Evolutionary conservation across 768 basidiomycete species (phyloP), one percentile per base, ranked within the genome.

Genomic region (Calocybe indica): DNA sequence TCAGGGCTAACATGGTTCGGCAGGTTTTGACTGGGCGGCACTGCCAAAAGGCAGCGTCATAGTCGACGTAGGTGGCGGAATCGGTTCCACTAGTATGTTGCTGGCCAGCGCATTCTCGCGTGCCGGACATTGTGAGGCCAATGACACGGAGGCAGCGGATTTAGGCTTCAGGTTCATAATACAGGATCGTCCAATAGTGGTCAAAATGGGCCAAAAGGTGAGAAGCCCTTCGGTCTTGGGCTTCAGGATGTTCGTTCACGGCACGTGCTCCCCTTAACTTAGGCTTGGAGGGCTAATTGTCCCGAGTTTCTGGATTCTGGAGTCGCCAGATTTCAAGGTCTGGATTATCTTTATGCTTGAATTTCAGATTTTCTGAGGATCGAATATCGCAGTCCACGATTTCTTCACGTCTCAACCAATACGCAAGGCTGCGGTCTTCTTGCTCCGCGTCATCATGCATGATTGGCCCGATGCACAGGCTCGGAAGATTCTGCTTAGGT

Each of bases 381-480:
- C 34, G 38, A 28, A 37, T 37, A 14, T 37, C 13, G 35, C 44
- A 80, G 84, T 74, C 1, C 87, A 90, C 55, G 85, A 89, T 64
- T 90, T 89, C 59, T 89, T 90, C 60, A 75, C 70, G 4, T 75
- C 79, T 0, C 88, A 90, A 56, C 75, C 75, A 2, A 58, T 70
- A 44, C 61, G 56, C 47, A 55, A 76, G 45, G 71, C 83, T 50
- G 75, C 83, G 0, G 79, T 88, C 5, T 91, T 82, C 58, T 68
- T 89, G 32, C 67, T 88, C 30, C 78, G 87, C 15, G 80, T 82
- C 13, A 76, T 88, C 35, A 68, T 86, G 32, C 88, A 91, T 55
- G 88, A 91, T 56, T 89, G 88, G 87, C 81, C 85, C 1, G 83
- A 89, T 52, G 67, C 66, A 1, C 74, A 67, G 52, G 79, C 78